Evolutionary conservation across 768 basidiomycete genomes (phyloP).

Genomic region (Lyophyllum semitale): DNA sequence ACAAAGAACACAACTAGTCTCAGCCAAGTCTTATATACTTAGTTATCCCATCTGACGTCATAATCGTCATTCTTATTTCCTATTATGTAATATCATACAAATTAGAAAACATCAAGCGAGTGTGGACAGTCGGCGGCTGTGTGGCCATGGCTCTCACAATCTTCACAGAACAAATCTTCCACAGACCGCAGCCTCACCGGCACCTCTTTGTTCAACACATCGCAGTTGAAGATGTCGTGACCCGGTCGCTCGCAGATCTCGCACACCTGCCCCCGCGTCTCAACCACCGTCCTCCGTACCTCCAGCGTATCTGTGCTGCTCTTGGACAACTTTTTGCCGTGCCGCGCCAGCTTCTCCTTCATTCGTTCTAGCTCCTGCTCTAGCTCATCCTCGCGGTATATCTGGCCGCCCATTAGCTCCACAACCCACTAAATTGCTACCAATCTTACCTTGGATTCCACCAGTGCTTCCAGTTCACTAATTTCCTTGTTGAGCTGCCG

Average conservation of each 20-base stretch:
- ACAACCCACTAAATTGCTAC: neutral
- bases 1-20: neutral
- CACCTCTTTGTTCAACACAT: slow-evolving; percentile 63
- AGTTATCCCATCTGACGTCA: slow-evolving; percentile 8
- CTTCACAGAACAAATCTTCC: slow-evolving; percentile 66
- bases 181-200: slow-evolving; percentile 24
- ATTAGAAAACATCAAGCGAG: slow-evolving; percentile 83
- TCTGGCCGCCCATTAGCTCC: slow-evolving; percentile 41
- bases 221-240: slow-evolving; percentile 86
- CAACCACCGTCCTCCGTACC: slow-evolving; percentile 24
- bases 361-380: slow-evolving; percentile 81
- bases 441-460: slow-evolving; percentile 83
- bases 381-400: slow-evolving; percentile 90
- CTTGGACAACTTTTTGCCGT: slow-evolving; percentile 59
- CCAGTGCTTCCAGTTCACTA: slow-evolving; percentile 85
- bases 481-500: slow-evolving; percentile 87
- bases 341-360: slow-evolving; percentile 68
- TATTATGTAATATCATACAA: slow-evolving; percentile 7
- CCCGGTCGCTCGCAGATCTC: slow-evolving; percentile 86
- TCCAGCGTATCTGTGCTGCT: slow-evolving; percentile 39
- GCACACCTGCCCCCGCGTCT: slow-evolving; percentile 53
- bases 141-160: slow-evolving; percentile 84
- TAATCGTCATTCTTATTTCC: slow-evolving; percentile 5
- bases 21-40: slow-evolving; percentile 8
- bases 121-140: slow-evolving; percentile 78